A percentile compares a stretch with the other conserved stretches of the same genome.
Evolutionary conservation across 441 rosid genomes (phyloP).

Genomic region (Eutrema salsugineum): DNA sequence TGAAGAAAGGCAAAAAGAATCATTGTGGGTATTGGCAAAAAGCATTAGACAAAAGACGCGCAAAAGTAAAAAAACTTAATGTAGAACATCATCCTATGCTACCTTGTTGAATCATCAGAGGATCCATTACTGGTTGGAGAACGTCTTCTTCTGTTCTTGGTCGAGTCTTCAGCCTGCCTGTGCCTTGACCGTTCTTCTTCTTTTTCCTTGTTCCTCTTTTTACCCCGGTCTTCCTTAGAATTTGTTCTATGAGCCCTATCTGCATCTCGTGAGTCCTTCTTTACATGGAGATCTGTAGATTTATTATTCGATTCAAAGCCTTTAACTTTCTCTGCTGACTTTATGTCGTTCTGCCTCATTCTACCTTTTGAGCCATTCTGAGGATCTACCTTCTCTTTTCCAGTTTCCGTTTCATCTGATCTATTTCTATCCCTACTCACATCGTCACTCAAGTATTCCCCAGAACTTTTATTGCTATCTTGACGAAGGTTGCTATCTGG

Average conservation of each 20-base stretch:
- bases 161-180: conserved; percentile 47
- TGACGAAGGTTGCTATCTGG: conserved; percentile 37
- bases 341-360: conserved; percentile 37
- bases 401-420: conserved; percentile 41
- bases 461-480: conserved; percentile 43
- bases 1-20: conserved; percentile 27
- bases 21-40: neutral
- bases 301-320: conserved; percentile 55
- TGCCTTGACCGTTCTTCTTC: conserved; percentile 57
- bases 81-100: conserved; percentile 18
- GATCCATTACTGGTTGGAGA: conserved; percentile 65
- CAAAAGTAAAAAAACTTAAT: neutral
- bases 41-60: neutral
- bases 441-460: conserved; percentile 38
- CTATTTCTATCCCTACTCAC: conserved; percentile 36
- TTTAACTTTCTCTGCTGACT: conserved; percentile 46
- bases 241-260: conserved; percentile 49
- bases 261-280: conserved; percentile 52
- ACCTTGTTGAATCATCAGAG: conserved; percentile 86
- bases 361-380: conserved; percentile 51
- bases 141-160: conserved; percentile 65
- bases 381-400: conserved; percentile 54
- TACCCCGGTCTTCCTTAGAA: conserved; percentile 53
- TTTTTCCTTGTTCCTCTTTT: conserved; percentile 57
- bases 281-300: conserved; percentile 38